Evolutionary conservation across 768 basidiomycete genomes (phyloP), one percentile per base, ranked within the genome.

Genomic region (Phylloporus sp.): DNA sequence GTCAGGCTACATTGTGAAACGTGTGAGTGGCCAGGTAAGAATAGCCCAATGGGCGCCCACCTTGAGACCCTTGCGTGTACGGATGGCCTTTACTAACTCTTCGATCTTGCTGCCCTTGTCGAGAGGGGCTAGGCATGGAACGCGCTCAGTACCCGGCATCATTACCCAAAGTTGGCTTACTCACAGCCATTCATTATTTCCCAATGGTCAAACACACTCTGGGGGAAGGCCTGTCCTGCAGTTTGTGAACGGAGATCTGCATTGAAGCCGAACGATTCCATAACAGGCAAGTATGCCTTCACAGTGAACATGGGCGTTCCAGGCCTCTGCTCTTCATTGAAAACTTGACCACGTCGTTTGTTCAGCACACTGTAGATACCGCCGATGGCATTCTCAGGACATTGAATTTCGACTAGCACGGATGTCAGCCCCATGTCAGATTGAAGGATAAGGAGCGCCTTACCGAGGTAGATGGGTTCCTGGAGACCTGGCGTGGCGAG

Each of bases 231-330:
- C 75, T 99, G 95, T 42, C 96, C 96, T 64, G 79, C 81, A 33
- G 96, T 98, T 40, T 86, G 84, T 66, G 82, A 81, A 56, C 95
- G 88, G 45, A 99, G 84, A 61, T 90, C 93, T 59, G 87, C 90
- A 71, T 93, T 98, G 86, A 98, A 98, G 58, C 95, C 94, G 74
- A 96, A 95, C 14, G 89, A 92, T 71, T 91, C 90, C 66, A 76
- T 74, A 66, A 92, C 90, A 59, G 92, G 91, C 32, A 93, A 77
- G 77, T 91, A 92, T 21, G 93, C 93, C 81, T 96, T 98, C 72
- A 99, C 86, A 38, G 87, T 98, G 84, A 95, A 95, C 92, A 97
- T 96, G 53, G 96, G 96, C 15, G 96, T 99, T 74, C 96, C 95
- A 4, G 83, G 76, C 62, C 94, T 77, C 73, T 98, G 96, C 71